phyloP scores from a whole-genome alignment of 2,329 filamentous ascomycete species.

The Venturia aucupariae region DNA sequence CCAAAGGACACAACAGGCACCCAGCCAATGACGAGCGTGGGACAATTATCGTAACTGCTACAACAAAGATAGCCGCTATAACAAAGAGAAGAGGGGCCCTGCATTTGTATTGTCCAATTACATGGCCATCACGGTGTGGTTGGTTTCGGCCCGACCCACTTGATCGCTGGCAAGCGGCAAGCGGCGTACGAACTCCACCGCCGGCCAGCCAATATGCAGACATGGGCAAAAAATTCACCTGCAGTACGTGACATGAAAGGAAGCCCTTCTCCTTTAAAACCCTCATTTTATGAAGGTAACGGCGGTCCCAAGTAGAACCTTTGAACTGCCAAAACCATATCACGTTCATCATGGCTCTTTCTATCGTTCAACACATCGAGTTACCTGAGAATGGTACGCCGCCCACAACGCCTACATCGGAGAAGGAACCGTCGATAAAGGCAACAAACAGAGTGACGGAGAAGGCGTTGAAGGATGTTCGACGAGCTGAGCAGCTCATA shows the following conservation, averaged over 20 bases:
- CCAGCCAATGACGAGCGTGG: not conserved
- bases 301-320: not conserved
- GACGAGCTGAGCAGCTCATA: not conserved
- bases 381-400: not conserved
- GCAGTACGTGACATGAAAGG: not conserved
- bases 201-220: not conserved
- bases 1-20: not conserved
- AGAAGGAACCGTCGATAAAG: not conserved
- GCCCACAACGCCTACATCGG: not conserved
- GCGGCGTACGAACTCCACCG: not conserved
- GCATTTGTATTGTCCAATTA: not conserved
- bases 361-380: not conserved
- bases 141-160: not conserved
- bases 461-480: not conserved
- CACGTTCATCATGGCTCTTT: not conserved
- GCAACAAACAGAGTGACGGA: not conserved
- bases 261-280: not conserved
- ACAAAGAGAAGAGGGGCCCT: not conserved
- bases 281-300: not conserved
- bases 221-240: not conserved
- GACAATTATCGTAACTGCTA: not conserved
- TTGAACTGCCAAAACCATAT: not conserved
- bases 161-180: not conserved
- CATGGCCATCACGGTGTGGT: not conserved
- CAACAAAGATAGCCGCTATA: not conserved